Evolutionary conservation across 2,329 filamentous ascomycete species (phyloP).

Genomic region (Apiospora rasikravindrae): DNA sequence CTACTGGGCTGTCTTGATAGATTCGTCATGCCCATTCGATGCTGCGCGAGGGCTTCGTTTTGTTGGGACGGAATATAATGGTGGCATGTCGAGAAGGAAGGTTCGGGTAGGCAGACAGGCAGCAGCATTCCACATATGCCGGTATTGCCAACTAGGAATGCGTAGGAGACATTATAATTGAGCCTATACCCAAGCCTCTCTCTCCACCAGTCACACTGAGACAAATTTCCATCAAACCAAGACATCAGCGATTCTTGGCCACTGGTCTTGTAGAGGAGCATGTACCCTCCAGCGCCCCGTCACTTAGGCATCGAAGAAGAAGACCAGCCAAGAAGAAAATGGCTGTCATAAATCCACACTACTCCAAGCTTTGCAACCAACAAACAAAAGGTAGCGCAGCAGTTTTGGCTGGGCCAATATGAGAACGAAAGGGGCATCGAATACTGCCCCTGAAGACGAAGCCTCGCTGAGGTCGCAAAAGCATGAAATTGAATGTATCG

Average conservation of each 20-base stretch:
- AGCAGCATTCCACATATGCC: background rate
- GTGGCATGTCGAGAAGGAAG: background rate
- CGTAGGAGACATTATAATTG: background rate
- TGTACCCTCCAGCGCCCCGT: background rate
- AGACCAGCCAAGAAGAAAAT: slow-evolving; percentile 30
- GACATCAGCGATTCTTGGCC: background rate
- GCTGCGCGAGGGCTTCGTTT: background rate
- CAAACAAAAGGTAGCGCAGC: background rate
- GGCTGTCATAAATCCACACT: slow-evolving; percentile 30
- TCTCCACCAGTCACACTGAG: background rate
- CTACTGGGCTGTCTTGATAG: background rate
- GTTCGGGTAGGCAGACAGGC: background rate
- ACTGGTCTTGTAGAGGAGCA: background rate
- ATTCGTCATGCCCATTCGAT: background rate
- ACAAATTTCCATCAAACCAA: background rate
- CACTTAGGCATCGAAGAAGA: slow-evolving; percentile 25
- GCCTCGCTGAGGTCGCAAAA: slow-evolving; percentile 19
- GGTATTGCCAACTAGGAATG: background rate
- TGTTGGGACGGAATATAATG: background rate
- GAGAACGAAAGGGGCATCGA: slow-evolving; percentile 31
- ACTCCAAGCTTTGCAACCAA: slow-evolving; percentile 36
- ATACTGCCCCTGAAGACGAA: slow-evolving; percentile 6
- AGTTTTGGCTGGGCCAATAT: slow-evolving; percentile 23
- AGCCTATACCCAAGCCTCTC: background rate
- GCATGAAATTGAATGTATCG: slow-evolving; percentile 27